These are phyloP conservation scores for Musa itinerans DNA, from an alignment of 176 grass and related monocot species.

Conservation along the genomic window DNA sequence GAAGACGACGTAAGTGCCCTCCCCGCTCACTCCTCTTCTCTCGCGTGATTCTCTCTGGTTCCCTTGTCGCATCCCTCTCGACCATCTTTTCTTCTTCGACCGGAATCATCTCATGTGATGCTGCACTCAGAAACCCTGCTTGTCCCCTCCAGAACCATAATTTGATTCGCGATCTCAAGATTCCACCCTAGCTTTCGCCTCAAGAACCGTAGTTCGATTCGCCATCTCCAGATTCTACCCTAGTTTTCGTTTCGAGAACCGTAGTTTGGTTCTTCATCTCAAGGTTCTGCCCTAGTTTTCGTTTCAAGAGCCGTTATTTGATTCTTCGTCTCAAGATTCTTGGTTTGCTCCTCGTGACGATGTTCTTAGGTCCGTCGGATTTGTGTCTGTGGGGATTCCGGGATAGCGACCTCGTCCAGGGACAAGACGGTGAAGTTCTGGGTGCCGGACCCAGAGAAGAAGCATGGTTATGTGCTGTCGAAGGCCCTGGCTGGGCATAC, in stretches of 20 bases:
- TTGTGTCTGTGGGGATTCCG: constrained; percentile 74
- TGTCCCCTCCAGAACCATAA: no score
- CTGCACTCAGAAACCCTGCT: no score
- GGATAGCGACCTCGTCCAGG: constrained; percentile 79
- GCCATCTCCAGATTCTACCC: neutral
- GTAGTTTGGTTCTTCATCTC: neutral
- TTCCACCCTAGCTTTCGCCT: neutral
- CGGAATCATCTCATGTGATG: no score
- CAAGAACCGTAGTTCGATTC: neutral
- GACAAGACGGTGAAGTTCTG: constrained; percentile 70
- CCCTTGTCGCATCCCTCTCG: constrained; percentile 8
- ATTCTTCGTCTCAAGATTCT: neutral
- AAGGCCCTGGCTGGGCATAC: constrained; percentile 81
- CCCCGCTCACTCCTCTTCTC: neutral
- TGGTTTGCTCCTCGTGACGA: neutral
- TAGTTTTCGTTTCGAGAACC: neutral
- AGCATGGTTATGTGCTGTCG: constrained; percentile 44
- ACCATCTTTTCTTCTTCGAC: constrained; percentile 23
- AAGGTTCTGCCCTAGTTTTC: neutral
- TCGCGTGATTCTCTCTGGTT: neutral
- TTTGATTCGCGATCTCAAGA: no score
- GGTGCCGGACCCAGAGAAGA: constrained; percentile 40
- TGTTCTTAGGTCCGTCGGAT: constrained; percentile 71
- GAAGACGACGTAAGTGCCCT: constrained; percentile 68
- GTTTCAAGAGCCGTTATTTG: neutral